Percentiles rank a stretch among this genome's conserved stretches.
Conservation (phyloP, 768 basidiomycete species). For the Pisolithus sp. region DNA sequence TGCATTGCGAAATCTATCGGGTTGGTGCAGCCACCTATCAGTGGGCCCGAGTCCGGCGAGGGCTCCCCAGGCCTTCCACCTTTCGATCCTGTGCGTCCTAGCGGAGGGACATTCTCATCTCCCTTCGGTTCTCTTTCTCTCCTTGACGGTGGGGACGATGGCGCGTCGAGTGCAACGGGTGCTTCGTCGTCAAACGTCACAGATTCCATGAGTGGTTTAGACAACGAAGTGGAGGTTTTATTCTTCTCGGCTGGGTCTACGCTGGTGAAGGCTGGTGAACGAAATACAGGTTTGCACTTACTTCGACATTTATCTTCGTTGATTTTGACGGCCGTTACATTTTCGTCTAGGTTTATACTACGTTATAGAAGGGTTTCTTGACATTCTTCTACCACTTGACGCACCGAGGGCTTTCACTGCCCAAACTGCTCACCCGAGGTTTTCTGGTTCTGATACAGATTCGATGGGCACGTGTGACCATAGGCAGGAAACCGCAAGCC, state of each 20-base stretch:
- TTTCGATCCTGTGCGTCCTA: conserved; percentile 32
- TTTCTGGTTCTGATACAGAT: conserved; percentile 29
- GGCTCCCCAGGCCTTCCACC: conserved; percentile 59
- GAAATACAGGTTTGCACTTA: conserved; percentile 59
- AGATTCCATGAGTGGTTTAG: conserved; percentile 70
- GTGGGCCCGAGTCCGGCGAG: conserved; percentile 58
- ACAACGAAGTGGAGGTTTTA: conserved; percentile 94
- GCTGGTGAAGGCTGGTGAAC: conserved; percentile 84
- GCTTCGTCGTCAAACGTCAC: conserved; percentile 47
- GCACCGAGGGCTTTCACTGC: conserved; percentile 1
- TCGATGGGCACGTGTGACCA: conserved; percentile 31
- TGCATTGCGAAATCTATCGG: conserved; percentile 98
- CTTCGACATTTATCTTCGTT: conserved; percentile 1
- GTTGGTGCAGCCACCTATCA: conserved; percentile 78
- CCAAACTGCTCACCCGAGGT: conserved; percentile 12
- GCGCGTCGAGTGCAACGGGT: conserved; percentile 56
- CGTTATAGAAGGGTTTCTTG: conserved; percentile 93
- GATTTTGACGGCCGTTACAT: background rate
- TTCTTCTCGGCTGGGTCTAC: conserved; percentile 85
- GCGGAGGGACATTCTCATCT: conserved; percentile 42
- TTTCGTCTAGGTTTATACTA: conserved; percentile 67
- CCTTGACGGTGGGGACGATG: conserved; percentile 65
- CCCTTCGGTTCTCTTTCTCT: conserved; percentile 73
- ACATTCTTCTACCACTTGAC: conserved; percentile 67
- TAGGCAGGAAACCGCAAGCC: conserved; percentile 24